A percentile compares a stretch with the other conserved stretches of the same genome.
Conservation (phyloP, 2,329 filamentous ascomycete species). For the Alternaria ventricosa region DNA sequence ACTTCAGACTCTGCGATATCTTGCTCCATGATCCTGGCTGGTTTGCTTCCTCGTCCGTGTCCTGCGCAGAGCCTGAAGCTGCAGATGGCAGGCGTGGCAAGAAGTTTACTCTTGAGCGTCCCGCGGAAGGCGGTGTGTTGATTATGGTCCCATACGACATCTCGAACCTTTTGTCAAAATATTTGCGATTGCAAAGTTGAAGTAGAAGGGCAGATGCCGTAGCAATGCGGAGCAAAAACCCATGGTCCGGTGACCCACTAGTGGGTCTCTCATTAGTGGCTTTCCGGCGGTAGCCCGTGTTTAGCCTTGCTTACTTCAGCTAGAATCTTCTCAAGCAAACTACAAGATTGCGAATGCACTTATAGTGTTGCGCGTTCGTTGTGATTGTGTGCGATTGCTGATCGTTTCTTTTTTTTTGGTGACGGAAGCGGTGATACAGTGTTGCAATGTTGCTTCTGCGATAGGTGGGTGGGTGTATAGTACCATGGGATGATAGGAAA, state of each 20-base stretch:
- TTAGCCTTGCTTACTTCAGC: constrained; percentile 2
- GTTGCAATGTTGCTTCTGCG: too few relatives aligned
- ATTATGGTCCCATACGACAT: constrained; percentile 23
- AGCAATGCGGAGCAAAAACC: neutral
- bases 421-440: too few relatives aligned
- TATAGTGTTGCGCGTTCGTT: neutral
- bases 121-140: neutral
- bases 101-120: neutral
- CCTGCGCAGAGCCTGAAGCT: neutral
- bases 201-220: neutral
- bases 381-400: too few relatives aligned
- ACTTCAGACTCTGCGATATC: constrained; percentile 6
- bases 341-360: neutral
- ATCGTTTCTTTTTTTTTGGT: too few relatives aligned
- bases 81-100: constrained; percentile 2
- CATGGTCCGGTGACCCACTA: neutral
- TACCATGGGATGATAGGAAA: too few relatives aligned
- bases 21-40: neutral
- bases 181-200: neutral
- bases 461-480: too few relatives aligned
- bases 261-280: neutral
- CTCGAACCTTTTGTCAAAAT: neutral
- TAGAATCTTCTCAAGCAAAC: neutral
- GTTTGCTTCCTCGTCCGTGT: constrained; percentile 7
- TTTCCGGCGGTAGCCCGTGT: neutral